Base-by-base conservation (phyloP, 1,284 basidiomycete species). In the Leccinum laetum region DNA sequence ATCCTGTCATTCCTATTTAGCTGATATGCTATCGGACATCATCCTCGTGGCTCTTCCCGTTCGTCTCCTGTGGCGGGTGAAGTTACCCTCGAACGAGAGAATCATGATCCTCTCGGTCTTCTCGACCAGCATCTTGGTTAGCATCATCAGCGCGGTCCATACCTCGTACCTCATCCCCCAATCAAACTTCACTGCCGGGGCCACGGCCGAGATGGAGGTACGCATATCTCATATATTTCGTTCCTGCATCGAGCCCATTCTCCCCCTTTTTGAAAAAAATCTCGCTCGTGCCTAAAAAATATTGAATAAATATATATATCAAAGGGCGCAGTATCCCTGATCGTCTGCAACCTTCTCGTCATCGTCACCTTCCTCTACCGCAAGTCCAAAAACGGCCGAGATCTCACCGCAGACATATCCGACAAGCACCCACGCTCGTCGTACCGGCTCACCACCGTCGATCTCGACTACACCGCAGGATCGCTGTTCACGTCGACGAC, bases 301-400 rank as follows among this genome's bases (percentile, higher is more conserved):
- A 52, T 26, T 24, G 46, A 21, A 32, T 52, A 52, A 52, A 62
- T 35, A 44, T 58, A 39, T 26, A 39, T 26, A 60, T 41, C 49
- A 18, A 52, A 75, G 75, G 58, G 59, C 2, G 65, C 71, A 0
- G 29, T 73, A 24, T 75, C 76, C 18, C 71, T 75, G 37, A 67
- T 78, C 39, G 71, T 78, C 37, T 78, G 75, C 61, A 78, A 75
- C 26, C 72, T 75, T n/a, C 74, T 75, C 56, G 75, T 75, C 53
- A 9, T 75, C 39, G 70, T 73, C 26, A 68, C 74, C 2, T 76
- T 75, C 32, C 1, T 76, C 41, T 71, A 69, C 60, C 67, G 74
- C 18, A 44, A 68, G 5, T 39, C 39, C 2, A 52, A 61, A 24
- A 62, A 63, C 5, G 66, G 64, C 21, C 2, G 24, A 41, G 69